Base-by-base conservation (phyloP, 176 grass and related monocot species). In the Bolboschoenus planiculmis region DNA sequence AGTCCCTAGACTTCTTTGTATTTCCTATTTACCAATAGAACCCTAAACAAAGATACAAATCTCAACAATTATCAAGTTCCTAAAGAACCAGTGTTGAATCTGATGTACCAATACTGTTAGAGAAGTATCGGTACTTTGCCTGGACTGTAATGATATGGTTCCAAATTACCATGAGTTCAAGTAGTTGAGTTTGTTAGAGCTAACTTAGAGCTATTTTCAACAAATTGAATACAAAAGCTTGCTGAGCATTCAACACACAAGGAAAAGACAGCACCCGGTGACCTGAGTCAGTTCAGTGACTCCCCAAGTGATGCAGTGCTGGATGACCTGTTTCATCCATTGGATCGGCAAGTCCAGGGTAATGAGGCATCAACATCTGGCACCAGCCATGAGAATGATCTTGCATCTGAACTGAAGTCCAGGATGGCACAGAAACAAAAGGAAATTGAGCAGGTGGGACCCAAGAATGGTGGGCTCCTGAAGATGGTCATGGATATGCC, bases 301-400 rank as follows among this genome's bases (percentile, higher is more conserved):
- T 91, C 91, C 56, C 92, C 96, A 84, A 87, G 68, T 80, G 96
- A 99, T 81, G 90, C 95, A 65, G 90, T 89, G 8, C 84, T 99
- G 1, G 96, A 99, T 39, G 96, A 99, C 85, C 85, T 99, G 86
- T 99, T 99, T 89, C 96, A 84, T 57, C 89, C 88, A 57, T 82
- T 94, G 40, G 84, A 91, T 29, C 89, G 26, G 35, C 86, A 46
- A 75, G 86, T 87, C 87, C 79, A 85, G 84, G 88, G 65, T 36
- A 61, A 83, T 83, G 89, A 95, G 91, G 87, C 96, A 89, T 99
- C 96, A 54, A 93, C 92, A 57, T 98, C 92, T 39, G 61, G 75
- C 87, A 78, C 87, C 18, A 39, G 56, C 44, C 80, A 89, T 67
- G 89, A 86, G 20, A 86, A 90, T 86, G 87, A 89, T 80, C 85